phyloP scores from a whole-genome alignment of 441 rosid species.

The Erodium moschatum region DNA sequence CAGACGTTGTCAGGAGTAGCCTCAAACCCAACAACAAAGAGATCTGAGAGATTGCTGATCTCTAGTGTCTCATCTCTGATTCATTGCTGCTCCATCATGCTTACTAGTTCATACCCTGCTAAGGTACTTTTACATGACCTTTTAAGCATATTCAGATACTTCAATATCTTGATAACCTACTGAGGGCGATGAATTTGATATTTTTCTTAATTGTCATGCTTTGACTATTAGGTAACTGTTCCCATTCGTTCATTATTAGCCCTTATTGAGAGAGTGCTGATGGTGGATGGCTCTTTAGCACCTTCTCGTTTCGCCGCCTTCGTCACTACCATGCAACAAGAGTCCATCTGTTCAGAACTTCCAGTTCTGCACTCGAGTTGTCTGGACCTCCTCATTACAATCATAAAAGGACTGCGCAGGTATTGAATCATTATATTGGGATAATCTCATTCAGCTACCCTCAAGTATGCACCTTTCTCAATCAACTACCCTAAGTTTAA shows the following conservation, averaged over 20 bases:
- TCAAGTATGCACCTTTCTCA: too few species aligned
- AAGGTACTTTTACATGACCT: constrained; percentile 39
- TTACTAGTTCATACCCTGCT: constrained; percentile 51
- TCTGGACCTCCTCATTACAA: constrained; percentile 55
- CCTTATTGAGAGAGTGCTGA: constrained; percentile 69
- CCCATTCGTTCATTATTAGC: constrained; percentile 57
- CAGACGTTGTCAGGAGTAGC: constrained; percentile 30
- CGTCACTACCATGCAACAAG: constrained; percentile 61
- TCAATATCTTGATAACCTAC: constrained; percentile 11
- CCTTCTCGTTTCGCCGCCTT: constrained; percentile 31
- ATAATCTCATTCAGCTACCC: too few species aligned
- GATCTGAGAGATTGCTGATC: constrained; percentile 36
- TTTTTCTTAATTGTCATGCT: constrained; percentile 15
- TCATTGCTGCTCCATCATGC: constrained; percentile 52
- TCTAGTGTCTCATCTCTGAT: constrained; percentile 47
- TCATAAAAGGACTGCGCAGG: constrained; percentile 68
- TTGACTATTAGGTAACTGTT: constrained; percentile 40
- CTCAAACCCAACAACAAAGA: constrained; percentile 33
- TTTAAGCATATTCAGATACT: not conserved
- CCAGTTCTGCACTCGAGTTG: constrained; percentile 54
- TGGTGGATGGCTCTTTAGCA: constrained; percentile 67
- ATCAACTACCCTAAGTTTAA: too few species aligned
- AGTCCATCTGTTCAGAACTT: constrained; percentile 66
- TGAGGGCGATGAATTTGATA: not conserved
- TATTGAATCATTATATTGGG: constrained; percentile 18